phyloP scores from a whole-genome alignment of 345 rosid genomes.

The Acer yangbiense region DNA sequence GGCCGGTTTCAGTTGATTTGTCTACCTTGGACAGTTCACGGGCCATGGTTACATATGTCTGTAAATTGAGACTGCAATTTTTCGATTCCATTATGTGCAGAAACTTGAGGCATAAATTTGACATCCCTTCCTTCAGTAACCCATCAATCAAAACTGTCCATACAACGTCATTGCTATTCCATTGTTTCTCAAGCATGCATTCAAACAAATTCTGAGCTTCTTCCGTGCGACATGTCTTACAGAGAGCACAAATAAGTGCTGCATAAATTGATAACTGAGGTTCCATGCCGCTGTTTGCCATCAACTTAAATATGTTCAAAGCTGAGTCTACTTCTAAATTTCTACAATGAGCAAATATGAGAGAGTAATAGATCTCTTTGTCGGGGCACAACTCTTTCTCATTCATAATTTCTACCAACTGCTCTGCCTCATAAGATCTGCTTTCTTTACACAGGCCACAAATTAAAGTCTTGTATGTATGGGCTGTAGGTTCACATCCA shows the following conservation, averaged over 20 bases:
- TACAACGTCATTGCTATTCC: constrained; percentile 55
- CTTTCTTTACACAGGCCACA: constrained; percentile 60
- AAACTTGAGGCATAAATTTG: constrained; percentile 51
- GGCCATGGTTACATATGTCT: constrained; percentile 41
- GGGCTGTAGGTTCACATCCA: constrained; percentile 45
- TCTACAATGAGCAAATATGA: constrained; percentile 51
- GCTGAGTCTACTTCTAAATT: constrained; percentile 57
- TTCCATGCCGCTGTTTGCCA: constrained; percentile 31
- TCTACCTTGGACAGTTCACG: constrained; percentile 49
- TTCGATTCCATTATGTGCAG: constrained; percentile 54
- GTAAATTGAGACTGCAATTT: constrained; percentile 34
- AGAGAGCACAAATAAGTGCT: constrained; percentile 54
- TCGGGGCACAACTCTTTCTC: constrained; percentile 46
- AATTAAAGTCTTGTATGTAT: constrained; percentile 41
- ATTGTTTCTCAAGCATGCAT: constrained; percentile 43
- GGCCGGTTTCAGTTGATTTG: constrained; percentile 34
- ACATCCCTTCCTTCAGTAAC: constrained; percentile 45
- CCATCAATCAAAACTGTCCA: constrained; percentile 74
- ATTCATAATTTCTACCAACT: constrained; percentile 52
- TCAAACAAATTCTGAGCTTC: constrained; percentile 51
- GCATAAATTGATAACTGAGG: constrained; percentile 35
- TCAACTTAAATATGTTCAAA: constrained; percentile 35
- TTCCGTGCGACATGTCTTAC: constrained; percentile 34
- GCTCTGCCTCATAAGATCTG: constrained; percentile 43
- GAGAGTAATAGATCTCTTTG: constrained; percentile 39